Evolutionary conservation across 768 basidiomycete species (phyloP), one percentile per base, ranked within the genome.

Genomic region (Serendipita sp.): DNA sequence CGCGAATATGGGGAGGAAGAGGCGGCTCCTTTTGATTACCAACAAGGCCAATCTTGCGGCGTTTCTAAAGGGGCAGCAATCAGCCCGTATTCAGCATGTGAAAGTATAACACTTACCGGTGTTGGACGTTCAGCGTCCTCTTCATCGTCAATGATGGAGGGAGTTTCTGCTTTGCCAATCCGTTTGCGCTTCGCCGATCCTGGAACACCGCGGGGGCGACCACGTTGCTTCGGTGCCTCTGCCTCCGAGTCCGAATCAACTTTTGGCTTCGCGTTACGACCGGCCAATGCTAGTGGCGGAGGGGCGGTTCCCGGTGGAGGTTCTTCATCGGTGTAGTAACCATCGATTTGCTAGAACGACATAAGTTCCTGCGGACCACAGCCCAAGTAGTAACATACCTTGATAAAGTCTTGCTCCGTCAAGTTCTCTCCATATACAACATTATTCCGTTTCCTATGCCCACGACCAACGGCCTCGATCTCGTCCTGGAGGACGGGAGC

Each of bases 401-500:
- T 79, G 33, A 90, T 82, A 87, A 91, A 96, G 67, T 93, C 86
- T 69, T 96, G 95, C 67, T 98, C 95, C 61, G 84, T 86, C 62
- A 98, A 78, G 16, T 93, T 93, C 70, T 97, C 95, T 64, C 87
- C 94, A 70, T 98, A 98, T 70, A 83, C 86, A 65, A 98, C 90
- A 45, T 86, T 79, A 63, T 84, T 89, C 66, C 91, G 80, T 64
- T 82, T 80, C 67, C 93, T 81, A 71, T 89, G 85, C 38, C 93
- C 94, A 65, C 93, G 83, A 62, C 93, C 93, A 4, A 84, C 71
- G 51, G 81, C 75, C 66, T 81, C 81, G 22, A 81, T 78, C 60
- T 90, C 90, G 11, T 70, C 68, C 7, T 71, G 69, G 16, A 72
- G 69, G 60, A 71, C 70, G 69, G 90, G 90, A 1, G 87, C 87